Percentiles rank a stretch among this genome's conserved stretches.
phyloP scores from a whole-genome alignment of 2,329 filamentous ascomycete genomes.

The Fusarium protoensiforme region DNA sequence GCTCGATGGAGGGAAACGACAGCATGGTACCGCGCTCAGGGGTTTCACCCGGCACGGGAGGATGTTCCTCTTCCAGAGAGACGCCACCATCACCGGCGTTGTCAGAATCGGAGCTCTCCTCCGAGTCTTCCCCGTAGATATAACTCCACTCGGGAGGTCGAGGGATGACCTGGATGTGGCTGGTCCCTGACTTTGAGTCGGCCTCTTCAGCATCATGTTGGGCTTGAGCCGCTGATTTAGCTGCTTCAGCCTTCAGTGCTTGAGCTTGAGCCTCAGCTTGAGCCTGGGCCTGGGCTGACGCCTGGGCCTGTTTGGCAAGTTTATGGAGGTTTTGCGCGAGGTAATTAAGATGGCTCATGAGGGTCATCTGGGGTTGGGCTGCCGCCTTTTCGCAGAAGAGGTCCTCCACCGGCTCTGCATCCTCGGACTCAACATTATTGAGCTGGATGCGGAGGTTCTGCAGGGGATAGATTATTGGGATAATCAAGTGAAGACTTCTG shows the following conservation, averaged over 20 bases:
- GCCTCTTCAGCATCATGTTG: not conserved
- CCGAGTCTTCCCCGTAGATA: constrained; percentile 58
- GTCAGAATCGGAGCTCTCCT: constrained; percentile 59
- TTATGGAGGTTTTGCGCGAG: constrained; percentile 76
- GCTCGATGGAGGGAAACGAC: constrained; percentile 80
- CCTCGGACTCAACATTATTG: constrained; percentile 68
- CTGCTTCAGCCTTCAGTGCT: constrained; percentile 28
- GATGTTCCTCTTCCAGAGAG: constrained; percentile 47
- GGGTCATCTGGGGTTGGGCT: constrained; percentile 67
- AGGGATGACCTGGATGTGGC: constrained; percentile 77
- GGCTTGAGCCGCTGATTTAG: constrained; percentile 17
- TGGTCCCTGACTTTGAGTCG: constrained; percentile 53
- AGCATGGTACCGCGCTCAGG: constrained; percentile 78
- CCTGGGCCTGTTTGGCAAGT: constrained; percentile 68
- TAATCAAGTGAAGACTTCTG: constrained; percentile 73
- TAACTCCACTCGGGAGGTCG: constrained; percentile 81
- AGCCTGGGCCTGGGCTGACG: constrained; percentile 52
- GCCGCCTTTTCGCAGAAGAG: constrained; percentile 70
- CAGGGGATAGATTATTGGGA: constrained; percentile 78
- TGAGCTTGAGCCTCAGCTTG: constrained; percentile 47
- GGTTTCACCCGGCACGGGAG: constrained; percentile 37
- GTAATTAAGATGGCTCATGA: constrained; percentile 82
- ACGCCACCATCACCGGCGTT: constrained; percentile 58
- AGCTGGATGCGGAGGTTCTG: constrained; percentile 74
- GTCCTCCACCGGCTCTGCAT: constrained; percentile 72